phyloP scores from a whole-genome alignment of 179 eudicot genomes.

The Pouteria campechiana region DNA sequence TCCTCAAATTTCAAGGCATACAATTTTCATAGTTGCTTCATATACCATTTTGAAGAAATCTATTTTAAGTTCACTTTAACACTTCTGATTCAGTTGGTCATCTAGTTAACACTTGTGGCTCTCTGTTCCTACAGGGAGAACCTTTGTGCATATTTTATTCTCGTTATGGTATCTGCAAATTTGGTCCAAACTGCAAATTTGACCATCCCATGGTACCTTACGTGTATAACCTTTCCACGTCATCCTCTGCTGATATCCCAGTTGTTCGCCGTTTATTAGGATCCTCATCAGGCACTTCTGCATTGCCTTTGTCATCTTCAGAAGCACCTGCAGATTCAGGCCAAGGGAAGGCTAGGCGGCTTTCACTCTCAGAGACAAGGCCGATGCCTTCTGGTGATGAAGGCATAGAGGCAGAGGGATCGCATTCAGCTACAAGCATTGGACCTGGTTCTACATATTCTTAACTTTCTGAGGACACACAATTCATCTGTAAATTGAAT shows the following conservation, averaged over 20 bases:
- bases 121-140: conserved; percentile 52
- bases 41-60: too few relatives aligned
- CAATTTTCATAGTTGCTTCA: too few relatives aligned
- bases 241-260: conserved; percentile 40
- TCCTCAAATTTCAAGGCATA: too few relatives aligned
- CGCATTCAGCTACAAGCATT: conserved; percentile 6
- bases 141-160: conserved; percentile 90
- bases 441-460: conserved; percentile 16
- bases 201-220: conserved; percentile 90
- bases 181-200: conserved; percentile 98
- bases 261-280: conserved; percentile 51
- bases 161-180: conserved; percentile 97
- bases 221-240: conserved; percentile 41
- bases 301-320: conserved; percentile 30
- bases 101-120: too few relatives aligned
- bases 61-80: too few relatives aligned
- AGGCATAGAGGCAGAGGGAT: conserved; percentile 47
- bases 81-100: too few relatives aligned
- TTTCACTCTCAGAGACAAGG: conserved; percentile 58
- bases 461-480: conserved; percentile 30
- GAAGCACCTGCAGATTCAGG: conserved; percentile 44
- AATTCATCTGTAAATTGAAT: conserved; percentile 69
- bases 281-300: conserved; percentile 49
- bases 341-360: conserved; percentile 37
- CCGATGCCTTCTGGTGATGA: conserved; percentile 49